phyloP scores from a whole-genome alignment of 305 asterid genomes.

The Solanum hybrid region DNA sequence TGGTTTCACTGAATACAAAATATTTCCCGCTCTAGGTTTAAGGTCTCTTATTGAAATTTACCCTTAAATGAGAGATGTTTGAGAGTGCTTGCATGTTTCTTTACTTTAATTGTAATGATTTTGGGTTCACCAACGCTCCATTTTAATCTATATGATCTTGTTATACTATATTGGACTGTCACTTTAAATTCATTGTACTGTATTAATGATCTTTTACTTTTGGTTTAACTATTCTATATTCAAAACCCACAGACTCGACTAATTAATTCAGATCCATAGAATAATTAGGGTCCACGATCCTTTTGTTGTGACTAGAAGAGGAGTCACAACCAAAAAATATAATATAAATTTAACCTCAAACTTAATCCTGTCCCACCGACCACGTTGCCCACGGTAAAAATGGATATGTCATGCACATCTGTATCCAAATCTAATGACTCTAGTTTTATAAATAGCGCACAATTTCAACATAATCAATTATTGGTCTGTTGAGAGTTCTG shows the following conservation, averaged over 20 bases:
- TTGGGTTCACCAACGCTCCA: neutral
- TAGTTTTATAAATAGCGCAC: neutral
- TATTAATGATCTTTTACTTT: neutral
- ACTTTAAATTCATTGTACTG: neutral
- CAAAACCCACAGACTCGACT: neutral
- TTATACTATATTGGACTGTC: neutral
- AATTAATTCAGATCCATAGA: neutral
- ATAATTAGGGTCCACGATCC: neutral
- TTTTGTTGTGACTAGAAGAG: neutral
- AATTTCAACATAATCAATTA: neutral
- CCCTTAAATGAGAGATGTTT: neutral
- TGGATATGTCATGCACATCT: neutral
- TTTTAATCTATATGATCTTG: neutral
- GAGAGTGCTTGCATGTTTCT: neutral
- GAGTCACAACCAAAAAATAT: neutral
- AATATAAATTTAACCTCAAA: neutral
- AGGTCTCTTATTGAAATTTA: neutral
- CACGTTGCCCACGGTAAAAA: neutral
- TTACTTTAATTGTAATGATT: neutral
- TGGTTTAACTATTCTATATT: neutral
- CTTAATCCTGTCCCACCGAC: neutral
- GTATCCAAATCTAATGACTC: neutral
- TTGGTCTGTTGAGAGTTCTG: neutral
- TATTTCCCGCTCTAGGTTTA: neutral
- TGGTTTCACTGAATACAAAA: conserved; percentile 2